A percentile compares a stretch with the other conserved stretches of the same genome.
Evolutionary conservation across 768 basidiomycete genomes (phyloP).

Genomic region (Exsudoporus frostii): DNA sequence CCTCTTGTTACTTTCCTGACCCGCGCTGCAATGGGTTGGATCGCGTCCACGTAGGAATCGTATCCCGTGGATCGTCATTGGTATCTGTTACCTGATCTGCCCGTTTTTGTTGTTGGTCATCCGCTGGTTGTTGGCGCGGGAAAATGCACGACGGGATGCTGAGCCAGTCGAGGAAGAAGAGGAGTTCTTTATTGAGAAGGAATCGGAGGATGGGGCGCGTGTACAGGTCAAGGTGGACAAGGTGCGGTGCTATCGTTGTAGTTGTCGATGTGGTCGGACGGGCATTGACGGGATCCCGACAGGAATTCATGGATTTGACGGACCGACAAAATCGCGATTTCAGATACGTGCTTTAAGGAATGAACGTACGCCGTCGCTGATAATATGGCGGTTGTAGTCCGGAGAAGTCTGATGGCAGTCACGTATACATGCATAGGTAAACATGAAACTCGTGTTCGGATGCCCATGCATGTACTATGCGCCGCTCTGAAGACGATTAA

Average conservation of each 20-base stretch:
- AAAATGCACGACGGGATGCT: slow-evolving; percentile 63
- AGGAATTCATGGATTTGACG: slow-evolving; percentile 74
- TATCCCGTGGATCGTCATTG: slow-evolving; percentile 76
- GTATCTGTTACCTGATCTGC: slow-evolving; percentile 56
- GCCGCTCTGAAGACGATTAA: too few relatives aligned
- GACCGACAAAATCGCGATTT: slow-evolving; percentile 71
- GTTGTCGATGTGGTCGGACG: not conserved
- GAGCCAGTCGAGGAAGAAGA: slow-evolving; percentile 59
- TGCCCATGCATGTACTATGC: too few relatives aligned
- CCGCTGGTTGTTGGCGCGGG: slow-evolving; percentile 49
- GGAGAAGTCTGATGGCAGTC: not conserved
- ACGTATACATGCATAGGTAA: too few relatives aligned
- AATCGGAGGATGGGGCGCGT: slow-evolving; percentile 47
- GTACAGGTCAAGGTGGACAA: slow-evolving; percentile 62
- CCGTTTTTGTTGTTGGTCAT: slow-evolving; percentile 48
- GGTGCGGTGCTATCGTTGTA: slow-evolving; percentile 33
- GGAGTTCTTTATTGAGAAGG: slow-evolving; percentile 56
- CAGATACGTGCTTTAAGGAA: slow-evolving; percentile 58
- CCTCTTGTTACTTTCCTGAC: not conserved
- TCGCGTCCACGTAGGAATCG: slow-evolving; percentile 47
- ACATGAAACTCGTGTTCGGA: too few relatives aligned
- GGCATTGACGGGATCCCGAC: not conserved
- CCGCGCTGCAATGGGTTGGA: not conserved
- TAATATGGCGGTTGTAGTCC: not conserved
- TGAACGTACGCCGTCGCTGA: not conserved